These are phyloP conservation scores for Fusarium napiforme DNA, from an alignment of 2,329 filamentous ascomycete genomes.

Conservation along the genomic window DNA sequence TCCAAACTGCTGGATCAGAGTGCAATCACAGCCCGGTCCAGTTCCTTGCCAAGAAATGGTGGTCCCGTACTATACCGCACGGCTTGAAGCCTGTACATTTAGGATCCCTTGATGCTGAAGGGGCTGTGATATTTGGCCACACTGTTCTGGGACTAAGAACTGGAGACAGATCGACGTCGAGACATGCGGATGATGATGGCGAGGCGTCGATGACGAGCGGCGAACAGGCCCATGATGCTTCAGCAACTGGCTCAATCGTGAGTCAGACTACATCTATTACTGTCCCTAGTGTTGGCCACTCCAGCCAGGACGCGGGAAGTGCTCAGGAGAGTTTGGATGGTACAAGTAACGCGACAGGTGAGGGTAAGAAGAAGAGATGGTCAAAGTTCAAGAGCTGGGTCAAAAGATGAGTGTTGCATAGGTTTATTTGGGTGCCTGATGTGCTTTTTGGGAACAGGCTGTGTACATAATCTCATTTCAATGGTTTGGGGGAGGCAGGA, in stretches of 20 bases:
- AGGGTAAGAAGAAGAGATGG: neutral
- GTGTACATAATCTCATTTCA: rapidly evolving
- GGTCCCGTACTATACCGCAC: neutral
- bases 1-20: rapidly evolving
- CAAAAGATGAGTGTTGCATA: neutral
- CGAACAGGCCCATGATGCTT: neutral
- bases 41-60: slow-evolving; percentile 14
- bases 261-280: slow-evolving; percentile 7
- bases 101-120: neutral
- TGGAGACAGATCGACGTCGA: neutral
- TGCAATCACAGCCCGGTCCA: slow-evolving; percentile 12
- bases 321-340: neutral
- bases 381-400: neutral
- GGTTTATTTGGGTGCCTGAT: rapidly evolving
- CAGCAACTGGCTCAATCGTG: neutral
- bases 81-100: neutral
- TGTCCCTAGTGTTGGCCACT: neutral
- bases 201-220: neutral
- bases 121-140: slow-evolving; percentile 7
- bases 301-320: neutral
- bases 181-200: neutral
- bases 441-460: rapidly evolving
- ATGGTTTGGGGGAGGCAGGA: too few relatives aligned
- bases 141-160: neutral
- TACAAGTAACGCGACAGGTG: neutral